Base-by-base conservation (phyloP, 164 flowering plant species). In the Dillenia suffruticosa region DNA sequence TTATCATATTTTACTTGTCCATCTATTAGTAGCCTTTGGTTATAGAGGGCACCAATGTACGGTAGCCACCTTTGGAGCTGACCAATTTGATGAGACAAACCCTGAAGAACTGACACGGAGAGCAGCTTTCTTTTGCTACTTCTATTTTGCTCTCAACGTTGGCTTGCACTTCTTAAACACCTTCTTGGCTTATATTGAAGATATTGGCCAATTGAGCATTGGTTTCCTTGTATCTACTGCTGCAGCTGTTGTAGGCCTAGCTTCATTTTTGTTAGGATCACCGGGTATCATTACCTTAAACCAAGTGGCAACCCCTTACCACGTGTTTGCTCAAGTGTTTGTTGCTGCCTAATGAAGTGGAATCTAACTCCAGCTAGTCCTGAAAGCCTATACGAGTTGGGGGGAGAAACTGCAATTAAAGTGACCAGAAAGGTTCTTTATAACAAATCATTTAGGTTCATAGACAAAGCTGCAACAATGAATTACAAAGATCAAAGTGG, bases 31-130 rank as follows among this genome's bases (percentile, higher is more conserved):
- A 16, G 98, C 98, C 9, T 79, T 93, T 16, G 98, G 98, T 16
- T 84, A 90, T 65, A 97, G 98, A 3, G 98, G 98, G 1, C 88
- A 93, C 64, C 98, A 93, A 45, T 97, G 96, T 6, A 77, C 92
- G 0, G n/a, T 90, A n/a, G 98, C 96, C 49, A 93, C 98, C 5
- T 81, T 93, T 24, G 98, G 98, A 16, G 80, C 96, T 1, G 98
- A 93, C 63, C 98, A 93, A 58, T 87, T 90, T 22, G 88, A 82
- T 56, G 96, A 78, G 12, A 12, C 67, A 2, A 61, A 77, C 56
- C 79, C 84, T 0, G 73, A 63, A 15, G 73, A 72, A 9, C 62
- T 9, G 40, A 40, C 1, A 3, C 71, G 89, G 0, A 87, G 81
- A 58, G 69, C 69, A 7, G 76, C 74, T 9, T 93, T 90, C 78